These are phyloP conservation scores for Lodderomyces jiufengensis DNA, from an alignment of 1,139 yeast genomes.

Conservation along the genomic window DNA sequence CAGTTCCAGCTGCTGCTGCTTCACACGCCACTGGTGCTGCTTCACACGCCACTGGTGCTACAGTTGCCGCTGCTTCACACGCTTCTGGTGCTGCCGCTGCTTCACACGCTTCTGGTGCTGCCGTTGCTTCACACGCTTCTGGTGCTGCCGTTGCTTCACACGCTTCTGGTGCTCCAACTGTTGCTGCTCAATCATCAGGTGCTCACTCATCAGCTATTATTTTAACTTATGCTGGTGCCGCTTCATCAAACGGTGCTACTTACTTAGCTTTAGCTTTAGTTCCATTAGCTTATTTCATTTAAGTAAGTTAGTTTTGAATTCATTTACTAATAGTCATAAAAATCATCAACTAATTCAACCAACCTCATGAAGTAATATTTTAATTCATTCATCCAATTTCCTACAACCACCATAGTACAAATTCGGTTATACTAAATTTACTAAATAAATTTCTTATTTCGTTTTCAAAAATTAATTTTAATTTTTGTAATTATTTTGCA, in stretches of 20 bases:
- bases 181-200: conserved; percentile 14
- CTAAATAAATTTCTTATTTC: too few relatives aligned
- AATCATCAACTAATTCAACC: too few relatives aligned
- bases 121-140: conserved; percentile 12
- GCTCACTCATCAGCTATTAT: conserved; percentile 25
- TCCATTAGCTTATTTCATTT: conserved; percentile 26
- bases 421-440: too few relatives aligned
- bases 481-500: too few relatives aligned
- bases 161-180: conserved; percentile 9
- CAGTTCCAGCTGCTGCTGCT: conserved; percentile 15
- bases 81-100: conserved; percentile 14
- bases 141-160: conserved; percentile 12
- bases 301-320: conserved; percentile 5
- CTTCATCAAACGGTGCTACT: conserved; percentile 23
- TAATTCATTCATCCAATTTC: too few relatives aligned
- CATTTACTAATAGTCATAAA: conserved; percentile 1
- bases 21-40: conserved; percentile 15
- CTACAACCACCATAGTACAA: too few relatives aligned
- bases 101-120: conserved; percentile 9
- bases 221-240: conserved; percentile 22
- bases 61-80: conserved; percentile 10
- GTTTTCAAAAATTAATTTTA: too few relatives aligned
- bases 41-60: conserved; percentile 13
- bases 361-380: too few relatives aligned
- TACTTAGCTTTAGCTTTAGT: conserved; percentile 24